These are phyloP conservation scores for Trapa bicornis DNA, from an alignment of 345 rosid species.

Conservation along the genomic window DNA sequence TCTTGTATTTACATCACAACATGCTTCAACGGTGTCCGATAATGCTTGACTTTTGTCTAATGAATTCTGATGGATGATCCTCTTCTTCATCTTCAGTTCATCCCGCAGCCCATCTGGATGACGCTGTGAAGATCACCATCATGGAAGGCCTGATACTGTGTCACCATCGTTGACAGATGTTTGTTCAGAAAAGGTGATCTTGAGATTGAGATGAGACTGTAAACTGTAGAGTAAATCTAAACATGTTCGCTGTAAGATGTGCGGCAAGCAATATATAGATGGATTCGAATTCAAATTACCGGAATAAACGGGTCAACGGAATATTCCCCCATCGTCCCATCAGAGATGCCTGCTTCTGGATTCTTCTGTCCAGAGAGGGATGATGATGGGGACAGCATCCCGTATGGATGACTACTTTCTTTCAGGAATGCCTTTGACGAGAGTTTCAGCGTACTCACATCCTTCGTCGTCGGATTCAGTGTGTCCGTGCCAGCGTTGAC, in stretches of 20 bases:
- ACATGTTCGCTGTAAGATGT: too few species aligned
- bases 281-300: conserved; percentile 4
- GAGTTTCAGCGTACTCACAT: conserved; percentile 34
- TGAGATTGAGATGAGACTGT: too few species aligned
- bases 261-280: background rate
- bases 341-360: conserved; percentile 19
- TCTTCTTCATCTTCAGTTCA: conserved; percentile 14
- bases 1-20: background rate
- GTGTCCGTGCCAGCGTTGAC: conserved; percentile 69
- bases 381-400: conserved; percentile 33
- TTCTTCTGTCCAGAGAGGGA: conserved; percentile 31
- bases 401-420: conserved; percentile 30
- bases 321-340: conserved; percentile 24
- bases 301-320: conserved; percentile 36
- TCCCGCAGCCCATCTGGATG: conserved; percentile 64
- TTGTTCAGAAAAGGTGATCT: too few species aligned
- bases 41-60: background rate
- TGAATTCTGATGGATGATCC: background rate
- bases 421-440: conserved; percentile 28
- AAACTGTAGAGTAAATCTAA: background rate
- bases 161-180: background rate
- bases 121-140: conserved; percentile 65
- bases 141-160: conserved; percentile 36
- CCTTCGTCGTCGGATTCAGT: conserved; percentile 35
- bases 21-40: background rate